Conservation (phyloP, 2,329 filamentous ascomycete species). For the Stachybotrys chlorohalonatus region DNA sequence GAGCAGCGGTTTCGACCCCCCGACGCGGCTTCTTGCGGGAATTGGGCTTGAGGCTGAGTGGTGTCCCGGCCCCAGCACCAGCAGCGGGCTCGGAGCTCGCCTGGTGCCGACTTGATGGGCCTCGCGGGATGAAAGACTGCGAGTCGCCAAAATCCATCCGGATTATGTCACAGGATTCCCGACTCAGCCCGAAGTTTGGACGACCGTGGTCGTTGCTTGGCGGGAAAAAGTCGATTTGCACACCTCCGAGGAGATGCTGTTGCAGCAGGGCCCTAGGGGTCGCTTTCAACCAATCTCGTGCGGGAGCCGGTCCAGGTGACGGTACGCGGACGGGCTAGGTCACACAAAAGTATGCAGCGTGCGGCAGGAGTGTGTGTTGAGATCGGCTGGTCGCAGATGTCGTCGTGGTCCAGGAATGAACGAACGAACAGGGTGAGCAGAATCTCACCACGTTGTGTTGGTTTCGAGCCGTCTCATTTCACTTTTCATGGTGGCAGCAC, state of each 20-base stretch:
- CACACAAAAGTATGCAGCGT: neutral
- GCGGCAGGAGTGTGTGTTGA: neutral
- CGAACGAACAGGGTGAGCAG: neutral
- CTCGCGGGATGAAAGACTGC: neutral
- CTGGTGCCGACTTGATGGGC: neutral
- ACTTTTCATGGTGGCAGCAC: neutral
- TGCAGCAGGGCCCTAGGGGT: neutral
- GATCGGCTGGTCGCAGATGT: neutral
- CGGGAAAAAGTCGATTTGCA: neutral
- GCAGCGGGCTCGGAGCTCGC: neutral
- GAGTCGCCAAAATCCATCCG: neutral
- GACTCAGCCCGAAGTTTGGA: neutral
- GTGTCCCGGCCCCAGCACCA: neutral
- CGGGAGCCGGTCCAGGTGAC: no score
- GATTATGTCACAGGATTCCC: neutral
- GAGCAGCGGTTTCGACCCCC: constrained; percentile 34
- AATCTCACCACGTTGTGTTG: neutral
- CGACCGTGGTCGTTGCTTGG: neutral
- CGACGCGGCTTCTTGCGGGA: constrained; percentile 42
- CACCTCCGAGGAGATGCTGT: constrained; percentile 1
- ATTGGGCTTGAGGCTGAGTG: constrained; percentile 8
- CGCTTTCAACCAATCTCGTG: neutral
- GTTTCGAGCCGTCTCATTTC: neutral
- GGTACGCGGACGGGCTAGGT: neutral
- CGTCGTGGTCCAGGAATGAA: neutral